Conservation (phyloP, 2,329 filamentous ascomycete species). For the Venturia oleaginea region DNA sequence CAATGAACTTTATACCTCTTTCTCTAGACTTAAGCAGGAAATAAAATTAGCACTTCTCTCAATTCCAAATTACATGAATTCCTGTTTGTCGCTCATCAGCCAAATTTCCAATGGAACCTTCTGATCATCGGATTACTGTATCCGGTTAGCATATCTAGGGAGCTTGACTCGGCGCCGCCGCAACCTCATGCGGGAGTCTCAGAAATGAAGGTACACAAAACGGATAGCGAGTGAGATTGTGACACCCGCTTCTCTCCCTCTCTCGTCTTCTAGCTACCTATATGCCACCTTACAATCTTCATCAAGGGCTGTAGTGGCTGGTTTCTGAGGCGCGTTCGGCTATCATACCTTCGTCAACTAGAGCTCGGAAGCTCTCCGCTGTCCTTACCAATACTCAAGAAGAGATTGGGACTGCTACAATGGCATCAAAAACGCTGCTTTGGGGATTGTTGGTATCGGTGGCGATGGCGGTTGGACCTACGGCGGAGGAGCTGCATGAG, state of each 20-base stretch:
- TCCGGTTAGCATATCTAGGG: background rate
- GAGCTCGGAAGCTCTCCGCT: background rate
- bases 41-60: no score
- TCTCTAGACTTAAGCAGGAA: no score
- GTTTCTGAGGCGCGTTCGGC: background rate
- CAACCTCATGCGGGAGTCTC: slow-evolving; percentile 1
- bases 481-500: slow-evolving; percentile 2
- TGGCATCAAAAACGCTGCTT: background rate
- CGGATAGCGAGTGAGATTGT: background rate
- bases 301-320: background rate
- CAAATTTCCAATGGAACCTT: no score
- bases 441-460: background rate
- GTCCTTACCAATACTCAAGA: background rate
- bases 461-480: background rate
- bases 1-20: background rate
- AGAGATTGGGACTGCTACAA: background rate
- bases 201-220: background rate
- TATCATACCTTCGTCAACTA: background rate
- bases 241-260: background rate
- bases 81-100: no score
- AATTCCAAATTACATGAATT: no score
- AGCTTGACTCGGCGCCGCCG: background rate
- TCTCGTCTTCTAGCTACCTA: background rate
- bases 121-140: background rate
- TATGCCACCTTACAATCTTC: background rate